Percentiles rank a stretch among this genome's conserved stretches.
Evolutionary conservation across 1,284 basidiomycete genomes (phyloP).

Genomic region (Ganoderma sinense): DNA sequence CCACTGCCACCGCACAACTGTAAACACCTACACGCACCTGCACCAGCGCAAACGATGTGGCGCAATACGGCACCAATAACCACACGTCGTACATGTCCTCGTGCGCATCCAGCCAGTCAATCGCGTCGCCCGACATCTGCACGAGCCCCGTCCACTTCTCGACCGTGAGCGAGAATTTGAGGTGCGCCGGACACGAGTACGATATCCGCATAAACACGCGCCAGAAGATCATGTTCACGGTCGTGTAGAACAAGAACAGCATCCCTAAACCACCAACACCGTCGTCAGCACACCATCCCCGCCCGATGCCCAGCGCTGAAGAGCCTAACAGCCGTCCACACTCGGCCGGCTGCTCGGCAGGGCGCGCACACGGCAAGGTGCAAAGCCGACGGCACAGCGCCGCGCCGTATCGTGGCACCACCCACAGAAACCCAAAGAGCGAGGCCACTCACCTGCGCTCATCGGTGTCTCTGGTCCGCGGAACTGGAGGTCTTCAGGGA

Average conservation of each 20-base stretch:
- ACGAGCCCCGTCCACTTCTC: conserved; percentile 84
- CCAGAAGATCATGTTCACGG: conserved; percentile 91
- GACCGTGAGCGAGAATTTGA: conserved; percentile 84
- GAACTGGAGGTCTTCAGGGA: conserved; percentile 82
- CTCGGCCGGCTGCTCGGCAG: conserved; percentile 10
- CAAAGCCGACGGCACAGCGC: conserved; percentile 13
- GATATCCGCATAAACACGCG: conserved; percentile 95
- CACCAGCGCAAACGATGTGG: conserved; percentile 90
- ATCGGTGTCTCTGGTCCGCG: conserved; percentile 68
- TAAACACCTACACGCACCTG: conserved; percentile 66
- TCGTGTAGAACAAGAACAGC: conserved; percentile 86
- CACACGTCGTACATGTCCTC: conserved; percentile 87
- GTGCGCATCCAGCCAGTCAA: conserved; percentile 90
- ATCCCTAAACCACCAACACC: conserved; percentile 62
- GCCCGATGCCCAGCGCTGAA: background rate
- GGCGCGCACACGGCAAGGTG: conserved; percentile 12
- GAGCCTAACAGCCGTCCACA: background rate
- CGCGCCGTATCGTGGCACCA: background rate
- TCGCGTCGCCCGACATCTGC: conserved; percentile 76
- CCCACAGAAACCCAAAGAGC: conserved; percentile 1
- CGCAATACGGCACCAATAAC: conserved; percentile 86
- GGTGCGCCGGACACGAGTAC: conserved; percentile 84
- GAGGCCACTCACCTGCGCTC: conserved; percentile 62
- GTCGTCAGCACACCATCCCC: background rate
- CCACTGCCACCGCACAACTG: background rate